Conservation (phyloP, 331 rosid species). For the Saraca asoca region DNA sequence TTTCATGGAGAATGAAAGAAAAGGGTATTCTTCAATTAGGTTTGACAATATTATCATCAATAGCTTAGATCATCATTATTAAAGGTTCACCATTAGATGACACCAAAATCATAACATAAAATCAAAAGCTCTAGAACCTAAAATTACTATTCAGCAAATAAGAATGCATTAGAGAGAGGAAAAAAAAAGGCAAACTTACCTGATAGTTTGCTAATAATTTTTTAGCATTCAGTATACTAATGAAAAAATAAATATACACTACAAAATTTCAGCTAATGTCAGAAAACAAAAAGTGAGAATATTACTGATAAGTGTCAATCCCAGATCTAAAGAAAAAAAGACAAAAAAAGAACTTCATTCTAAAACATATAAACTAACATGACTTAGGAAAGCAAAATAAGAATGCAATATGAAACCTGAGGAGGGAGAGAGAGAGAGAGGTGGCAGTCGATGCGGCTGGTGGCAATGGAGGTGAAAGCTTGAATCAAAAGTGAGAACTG, state of each 20-base stretch:
- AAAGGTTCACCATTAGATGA: no score
- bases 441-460: not conserved
- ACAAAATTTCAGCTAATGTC: not conserved
- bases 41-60: no score
- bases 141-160: no score
- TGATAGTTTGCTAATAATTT: not conserved
- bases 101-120: no score
- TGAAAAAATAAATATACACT: no score
- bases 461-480: not conserved
- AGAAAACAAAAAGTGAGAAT: not conserved
- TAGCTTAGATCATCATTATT: no score
- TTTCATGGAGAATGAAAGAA: no score
- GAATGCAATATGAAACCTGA: constrained; percentile 25
- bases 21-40: no score
- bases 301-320: not conserved
- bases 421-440: not conserved
- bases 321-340: constrained; percentile 20
- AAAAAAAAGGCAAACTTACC: not conserved
- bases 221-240: not conserved
- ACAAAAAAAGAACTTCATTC: not conserved
- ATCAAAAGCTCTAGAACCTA: no score
- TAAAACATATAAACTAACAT: not conserved
- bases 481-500: constrained; percentile 11
- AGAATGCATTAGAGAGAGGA: no score
- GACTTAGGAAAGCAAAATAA: no score